These are phyloP conservation scores for Carex arenaria DNA, from an alignment of 202 grass and related monocot species.

Conservation along the genomic window DNA sequence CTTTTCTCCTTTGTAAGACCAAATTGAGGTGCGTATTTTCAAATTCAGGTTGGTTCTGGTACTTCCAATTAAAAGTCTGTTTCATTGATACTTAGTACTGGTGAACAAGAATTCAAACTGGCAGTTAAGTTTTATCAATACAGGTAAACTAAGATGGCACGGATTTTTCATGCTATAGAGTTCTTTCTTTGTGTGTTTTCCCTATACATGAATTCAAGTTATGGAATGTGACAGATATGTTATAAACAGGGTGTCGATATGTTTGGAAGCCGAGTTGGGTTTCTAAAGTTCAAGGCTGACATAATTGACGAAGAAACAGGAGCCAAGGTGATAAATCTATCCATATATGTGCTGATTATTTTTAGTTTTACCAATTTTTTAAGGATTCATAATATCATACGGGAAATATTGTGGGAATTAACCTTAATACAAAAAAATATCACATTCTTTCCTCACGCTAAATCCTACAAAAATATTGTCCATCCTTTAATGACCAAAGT, in stretches of 20 bases:
- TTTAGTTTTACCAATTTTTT: neutral
- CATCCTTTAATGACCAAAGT: neutral
- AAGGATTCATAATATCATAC: neutral
- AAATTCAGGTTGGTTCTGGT: neutral
- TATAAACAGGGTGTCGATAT: slow-evolving; percentile 66
- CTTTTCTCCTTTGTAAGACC: neutral
- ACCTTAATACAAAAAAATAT: neutral
- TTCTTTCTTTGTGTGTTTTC: neutral
- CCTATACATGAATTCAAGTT: neutral
- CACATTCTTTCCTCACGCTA: neutral
- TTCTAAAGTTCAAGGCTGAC: slow-evolving; percentile 92
- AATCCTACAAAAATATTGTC: neutral
- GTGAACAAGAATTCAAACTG: neutral
- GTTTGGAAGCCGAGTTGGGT: slow-evolving; percentile 80
- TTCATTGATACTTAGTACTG: neutral
- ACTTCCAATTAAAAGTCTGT: neutral
- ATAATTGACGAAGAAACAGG: slow-evolving; percentile 71
- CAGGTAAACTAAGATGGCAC: neutral
- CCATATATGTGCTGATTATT: neutral
- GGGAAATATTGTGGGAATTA: neutral
- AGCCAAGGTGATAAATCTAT: slow-evolving; percentile 43
- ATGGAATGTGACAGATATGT: neutral
- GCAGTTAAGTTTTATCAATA: neutral
- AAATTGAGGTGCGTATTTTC: neutral
- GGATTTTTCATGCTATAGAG: neutral